phyloP scores from a whole-genome alignment of 2,329 filamentous ascomycete species.

The Trichophyton schoenleinii region DNA sequence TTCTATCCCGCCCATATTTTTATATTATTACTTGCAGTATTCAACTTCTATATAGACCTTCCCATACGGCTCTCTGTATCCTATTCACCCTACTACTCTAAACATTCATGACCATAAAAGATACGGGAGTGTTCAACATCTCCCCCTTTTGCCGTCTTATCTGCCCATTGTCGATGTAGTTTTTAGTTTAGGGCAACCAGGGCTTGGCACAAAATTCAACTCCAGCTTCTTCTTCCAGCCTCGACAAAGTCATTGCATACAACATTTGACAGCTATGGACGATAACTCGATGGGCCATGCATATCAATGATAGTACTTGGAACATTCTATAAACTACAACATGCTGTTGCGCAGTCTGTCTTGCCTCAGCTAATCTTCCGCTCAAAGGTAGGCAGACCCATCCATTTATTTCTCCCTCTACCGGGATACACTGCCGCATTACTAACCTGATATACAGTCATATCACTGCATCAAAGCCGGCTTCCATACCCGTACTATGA shows the following conservation, averaged over 20 bases:
- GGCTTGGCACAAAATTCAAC: conserved; percentile 1
- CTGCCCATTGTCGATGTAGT: background rate
- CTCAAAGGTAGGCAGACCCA: background rate
- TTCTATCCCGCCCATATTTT: background rate
- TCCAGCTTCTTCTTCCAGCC: background rate
- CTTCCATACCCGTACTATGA: background rate
- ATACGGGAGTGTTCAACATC: background rate
- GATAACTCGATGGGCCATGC: background rate
- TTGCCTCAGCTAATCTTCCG: background rate
- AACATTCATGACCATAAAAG: too few relatives aligned
- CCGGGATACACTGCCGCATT: background rate
- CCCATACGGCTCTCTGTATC: too few relatives aligned
- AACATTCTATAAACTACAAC: background rate
- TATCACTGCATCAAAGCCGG: background rate
- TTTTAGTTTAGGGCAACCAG: background rate
- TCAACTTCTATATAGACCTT: too few relatives aligned
- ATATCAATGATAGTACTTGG: background rate
- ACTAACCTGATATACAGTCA: background rate
- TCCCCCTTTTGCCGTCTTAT: background rate
- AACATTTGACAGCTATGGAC: background rate
- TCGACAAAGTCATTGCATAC: background rate
- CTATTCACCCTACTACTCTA: too few relatives aligned
- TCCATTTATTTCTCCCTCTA: background rate
- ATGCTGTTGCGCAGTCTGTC: background rate
- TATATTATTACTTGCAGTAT: too few relatives aligned